Conservation (phyloP, 2,329 filamentous ascomycete genomes). For the Xylariomycetidae sp. region DNA sequence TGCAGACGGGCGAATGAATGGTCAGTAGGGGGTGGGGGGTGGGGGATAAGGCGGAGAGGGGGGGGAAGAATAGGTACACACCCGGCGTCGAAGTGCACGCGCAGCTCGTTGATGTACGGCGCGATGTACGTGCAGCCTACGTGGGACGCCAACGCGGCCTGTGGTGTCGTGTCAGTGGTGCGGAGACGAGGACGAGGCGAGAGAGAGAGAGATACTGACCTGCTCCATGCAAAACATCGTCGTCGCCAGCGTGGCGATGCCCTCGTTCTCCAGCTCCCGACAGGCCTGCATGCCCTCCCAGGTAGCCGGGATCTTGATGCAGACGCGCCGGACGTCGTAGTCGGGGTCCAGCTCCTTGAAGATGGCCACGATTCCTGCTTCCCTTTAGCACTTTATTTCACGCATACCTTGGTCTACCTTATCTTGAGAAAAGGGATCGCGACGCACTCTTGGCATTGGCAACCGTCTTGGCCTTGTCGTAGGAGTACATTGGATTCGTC, state of each 20-base stretch:
- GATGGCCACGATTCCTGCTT: constrained; percentile 46
- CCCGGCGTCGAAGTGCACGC: constrained; percentile 51
- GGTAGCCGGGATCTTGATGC: constrained; percentile 58
- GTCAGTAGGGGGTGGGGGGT: background rate
- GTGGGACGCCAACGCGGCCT: constrained; percentile 49
- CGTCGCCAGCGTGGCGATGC: constrained; percentile 55
- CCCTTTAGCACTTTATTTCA: too few relatives aligned
- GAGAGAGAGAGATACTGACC: background rate
- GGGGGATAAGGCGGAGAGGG: constrained; percentile 2
- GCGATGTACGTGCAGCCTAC: constrained; percentile 56
- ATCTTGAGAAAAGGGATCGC: too few relatives aligned
- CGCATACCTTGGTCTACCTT: too few relatives aligned
- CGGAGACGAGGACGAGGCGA: background rate
- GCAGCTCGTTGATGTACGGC: constrained; percentile 60
- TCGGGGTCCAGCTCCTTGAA: constrained; percentile 37
- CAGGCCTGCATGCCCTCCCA: constrained; percentile 60
- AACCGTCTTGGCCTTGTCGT: constrained; percentile 42
- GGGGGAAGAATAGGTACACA: constrained; percentile 18
- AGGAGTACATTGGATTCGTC: constrained; percentile 51
- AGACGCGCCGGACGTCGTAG: constrained; percentile 44
- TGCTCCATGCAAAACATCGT: constrained; percentile 58
- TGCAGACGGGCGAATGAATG: constrained; percentile 22
- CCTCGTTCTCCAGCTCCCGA: constrained; percentile 41
- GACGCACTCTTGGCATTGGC: constrained; percentile 41
- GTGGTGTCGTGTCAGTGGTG: background rate